Percentiles rank a stretch among this genome's conserved stretches.
Conservation (phyloP, 805 yeast genomes). For the Saturnispora sekii region DNA sequence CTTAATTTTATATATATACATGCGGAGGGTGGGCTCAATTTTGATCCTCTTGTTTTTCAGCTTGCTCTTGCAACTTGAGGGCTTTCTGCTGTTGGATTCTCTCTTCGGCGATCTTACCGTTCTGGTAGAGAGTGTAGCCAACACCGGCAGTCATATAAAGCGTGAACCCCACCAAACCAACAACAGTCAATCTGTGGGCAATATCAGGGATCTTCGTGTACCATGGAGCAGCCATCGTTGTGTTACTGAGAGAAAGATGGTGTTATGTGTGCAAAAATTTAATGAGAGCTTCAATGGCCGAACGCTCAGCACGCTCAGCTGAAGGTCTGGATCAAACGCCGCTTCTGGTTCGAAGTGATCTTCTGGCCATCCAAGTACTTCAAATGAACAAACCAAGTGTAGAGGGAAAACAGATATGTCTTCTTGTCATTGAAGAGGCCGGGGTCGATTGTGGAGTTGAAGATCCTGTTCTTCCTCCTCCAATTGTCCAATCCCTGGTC, state of each 20-base stretch:
- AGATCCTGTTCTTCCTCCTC: slow-evolving; percentile 30
- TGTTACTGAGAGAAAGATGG: too few species aligned
- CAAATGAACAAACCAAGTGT: slow-evolving; percentile 22
- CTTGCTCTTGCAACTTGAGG: slow-evolving; percentile 16
- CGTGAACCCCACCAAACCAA: slow-evolving; percentile 49
- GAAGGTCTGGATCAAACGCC: neutral
- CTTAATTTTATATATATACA: neutral
- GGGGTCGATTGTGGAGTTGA: slow-evolving; percentile 4
- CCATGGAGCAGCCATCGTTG: slow-evolving; percentile 41
- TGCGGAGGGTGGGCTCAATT: neutral
- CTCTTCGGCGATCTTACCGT: slow-evolving; percentile 42
- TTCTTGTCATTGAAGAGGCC: slow-evolving; percentile 3
- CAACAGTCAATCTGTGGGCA: slow-evolving; percentile 61
- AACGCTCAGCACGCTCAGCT: neutral
- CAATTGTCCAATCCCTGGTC: slow-evolving; percentile 26
- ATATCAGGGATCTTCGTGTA: slow-evolving; percentile 64
- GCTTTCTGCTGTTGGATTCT: slow-evolving; percentile 28
- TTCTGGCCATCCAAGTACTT: slow-evolving; percentile 21
- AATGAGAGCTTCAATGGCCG: neutral
- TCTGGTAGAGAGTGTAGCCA: slow-evolving; percentile 40
- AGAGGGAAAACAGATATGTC: slow-evolving; percentile 16
- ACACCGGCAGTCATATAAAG: slow-evolving; percentile 43
- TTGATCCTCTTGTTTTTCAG: slow-evolving; percentile 15
- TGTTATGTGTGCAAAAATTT: neutral
- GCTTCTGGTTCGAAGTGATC: neutral